Percentiles rank a stretch among this genome's conserved stretches.
Conservation (phyloP, 768 basidiomycete genomes). For the Tulasnella sp. region DNA sequence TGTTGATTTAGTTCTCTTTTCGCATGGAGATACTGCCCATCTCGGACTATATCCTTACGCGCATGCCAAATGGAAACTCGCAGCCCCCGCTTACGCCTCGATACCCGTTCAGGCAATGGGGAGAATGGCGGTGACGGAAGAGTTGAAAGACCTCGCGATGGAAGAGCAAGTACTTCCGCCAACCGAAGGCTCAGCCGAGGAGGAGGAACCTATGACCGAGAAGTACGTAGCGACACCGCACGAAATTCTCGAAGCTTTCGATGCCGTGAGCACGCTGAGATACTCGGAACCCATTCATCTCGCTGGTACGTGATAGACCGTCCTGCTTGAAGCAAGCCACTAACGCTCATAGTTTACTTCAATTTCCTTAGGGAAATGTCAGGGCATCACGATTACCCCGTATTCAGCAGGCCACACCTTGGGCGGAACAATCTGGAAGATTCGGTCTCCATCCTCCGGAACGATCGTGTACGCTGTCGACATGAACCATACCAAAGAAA, state of each 20-base stretch:
- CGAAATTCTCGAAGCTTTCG: slow-evolving; percentile 89
- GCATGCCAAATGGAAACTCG: slow-evolving; percentile 73
- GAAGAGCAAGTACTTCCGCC: slow-evolving; percentile 45
- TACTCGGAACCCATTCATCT: slow-evolving; percentile 95
- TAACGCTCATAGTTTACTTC: not conserved
- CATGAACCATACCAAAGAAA: slow-evolving; percentile 91
- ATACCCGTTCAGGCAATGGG: slow-evolving; percentile 95
- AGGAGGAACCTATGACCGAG: slow-evolving; percentile 20
- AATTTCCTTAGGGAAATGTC: slow-evolving; percentile 59
- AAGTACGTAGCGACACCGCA: slow-evolving; percentile 66
- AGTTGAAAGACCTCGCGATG: slow-evolving; percentile 67
- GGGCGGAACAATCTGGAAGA: slow-evolving; percentile 96
- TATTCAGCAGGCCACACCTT: slow-evolving; percentile 92
- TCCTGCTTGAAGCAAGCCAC: not conserved
- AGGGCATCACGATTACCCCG: slow-evolving; percentile 87
- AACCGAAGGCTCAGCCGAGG: slow-evolving; percentile 22
- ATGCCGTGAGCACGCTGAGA: slow-evolving; percentile 78
- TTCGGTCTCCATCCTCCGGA: slow-evolving; percentile 93
- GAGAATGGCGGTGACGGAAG: slow-evolving; percentile 79
- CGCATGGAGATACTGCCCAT: slow-evolving; percentile 85
- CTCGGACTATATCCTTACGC: slow-evolving; percentile 91
- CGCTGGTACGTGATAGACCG: slow-evolving; percentile 45
- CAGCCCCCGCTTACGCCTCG: slow-evolving; percentile 86
- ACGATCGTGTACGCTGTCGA: slow-evolving; percentile 92
- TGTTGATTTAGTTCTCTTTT: slow-evolving; percentile 83